Base-by-base conservation (phyloP, 352 stramenopile genomes). In the Nothophytophthora sp. region DNA sequence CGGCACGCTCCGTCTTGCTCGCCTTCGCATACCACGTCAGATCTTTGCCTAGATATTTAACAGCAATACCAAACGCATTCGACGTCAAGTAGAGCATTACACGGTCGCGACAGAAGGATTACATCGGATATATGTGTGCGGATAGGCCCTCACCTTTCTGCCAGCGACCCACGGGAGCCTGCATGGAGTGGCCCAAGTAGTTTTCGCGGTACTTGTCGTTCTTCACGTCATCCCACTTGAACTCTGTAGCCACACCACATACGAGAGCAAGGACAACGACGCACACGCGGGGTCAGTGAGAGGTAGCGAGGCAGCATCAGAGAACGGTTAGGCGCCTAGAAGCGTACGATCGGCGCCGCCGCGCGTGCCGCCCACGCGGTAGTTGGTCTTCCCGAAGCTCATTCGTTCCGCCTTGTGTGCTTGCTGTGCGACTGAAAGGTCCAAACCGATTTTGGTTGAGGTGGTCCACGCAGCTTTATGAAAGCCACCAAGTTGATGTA, bases 151-250 rank as follows among this genome's bases (percentile, higher is more conserved):
- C 43, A 37, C 63, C 73, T 69, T 90, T 95, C 52, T 93, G 84
- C 90, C 90, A 97, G 19, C 86, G 76, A 23, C 88, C 90, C 22
- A 97, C 87, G 12, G 90, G 85, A 27, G 88, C 88, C 35, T 92
- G 68, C 35, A 96, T 60, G 44, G 85, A 96, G 56, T 96, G 79
- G 18, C 90, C 90, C 25, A 97, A 42, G 57, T 97, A 97, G 55
- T 96, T 95, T 45, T 97, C 90, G 19, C 90, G 77, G 55, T 97
- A 92, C 65, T 96, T 95, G 67, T 97, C 90, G 49, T 86, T 90
- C 76, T 96, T 97, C 20, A 97, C 90, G 64, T 97, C 90, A 22
- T 97, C 90, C 88, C 90, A 97, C 51, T 95, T 96, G 63, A 97
- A 97, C 39, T 96, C 84, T 92, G 47, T 11, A 32, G 11, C 23